Conservation (phyloP, 2,329 filamentous ascomycete genomes). For the Purpureocillium takamizusanense region DNA sequence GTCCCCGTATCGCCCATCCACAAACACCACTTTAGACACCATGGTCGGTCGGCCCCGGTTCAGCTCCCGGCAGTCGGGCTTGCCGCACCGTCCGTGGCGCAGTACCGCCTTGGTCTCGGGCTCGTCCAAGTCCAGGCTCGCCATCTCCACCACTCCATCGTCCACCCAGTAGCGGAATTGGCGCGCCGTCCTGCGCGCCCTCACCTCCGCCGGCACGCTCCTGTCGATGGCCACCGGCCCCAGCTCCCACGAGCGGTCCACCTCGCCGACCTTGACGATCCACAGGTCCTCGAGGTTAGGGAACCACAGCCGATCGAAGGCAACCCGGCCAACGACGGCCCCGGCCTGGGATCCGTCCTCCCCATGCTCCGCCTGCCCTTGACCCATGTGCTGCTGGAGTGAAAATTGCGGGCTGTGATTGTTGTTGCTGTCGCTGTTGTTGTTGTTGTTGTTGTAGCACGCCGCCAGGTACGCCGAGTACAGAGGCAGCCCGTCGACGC, state of each 20-base stretch:
- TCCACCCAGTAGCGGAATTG: slow-evolving; percentile 30
- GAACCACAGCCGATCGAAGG: slow-evolving; percentile 28
- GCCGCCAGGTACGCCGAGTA: slow-evolving; percentile 25
- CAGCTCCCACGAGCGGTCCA: slow-evolving; percentile 26
- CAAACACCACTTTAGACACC: slow-evolving; percentile 27
- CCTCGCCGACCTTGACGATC: slow-evolving; percentile 29
- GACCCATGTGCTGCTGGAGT: too few species aligned
- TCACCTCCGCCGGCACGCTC: slow-evolving; percentile 17
- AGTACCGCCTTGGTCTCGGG: slow-evolving; percentile 23
- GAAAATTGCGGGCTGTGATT: too few species aligned
- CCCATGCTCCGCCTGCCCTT: too few species aligned
- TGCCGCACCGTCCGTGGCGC: slow-evolving; percentile 24
- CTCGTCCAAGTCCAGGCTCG: slow-evolving; percentile 22
- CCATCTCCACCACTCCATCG: slow-evolving; percentile 27
- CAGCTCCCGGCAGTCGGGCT: slow-evolving; percentile 22
- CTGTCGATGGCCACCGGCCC: slow-evolving; percentile 21
- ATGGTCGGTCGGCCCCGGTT: slow-evolving; percentile 25
- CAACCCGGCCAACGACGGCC: too few species aligned
- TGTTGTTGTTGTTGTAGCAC: too few species aligned
- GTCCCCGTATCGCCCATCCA: slow-evolving; percentile 22
- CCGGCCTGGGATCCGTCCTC: too few species aligned
- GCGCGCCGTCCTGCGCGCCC: slow-evolving; percentile 21
- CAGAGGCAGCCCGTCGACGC: slow-evolving; percentile 21
- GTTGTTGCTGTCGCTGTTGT: too few species aligned
- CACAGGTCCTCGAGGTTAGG: slow-evolving; percentile 27